Evolutionary conservation across 345 rosid genomes (phyloP).

Genomic region (Dovyalis caffra): DNA sequence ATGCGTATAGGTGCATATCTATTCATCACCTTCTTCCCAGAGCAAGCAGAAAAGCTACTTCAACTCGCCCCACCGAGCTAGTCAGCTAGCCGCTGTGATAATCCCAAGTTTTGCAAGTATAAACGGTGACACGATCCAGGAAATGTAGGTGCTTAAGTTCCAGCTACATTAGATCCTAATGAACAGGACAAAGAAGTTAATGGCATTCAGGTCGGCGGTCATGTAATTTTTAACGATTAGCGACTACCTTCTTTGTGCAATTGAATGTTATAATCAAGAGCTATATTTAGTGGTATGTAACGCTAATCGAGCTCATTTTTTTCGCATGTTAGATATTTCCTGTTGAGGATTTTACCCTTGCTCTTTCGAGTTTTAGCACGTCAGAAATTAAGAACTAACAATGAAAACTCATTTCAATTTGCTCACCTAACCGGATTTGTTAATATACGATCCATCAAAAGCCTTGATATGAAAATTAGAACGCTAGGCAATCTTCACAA

Average conservation of each 20-base stretch:
- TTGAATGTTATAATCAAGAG: neutral
- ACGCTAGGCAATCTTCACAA: neutral
- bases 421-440: neutral
- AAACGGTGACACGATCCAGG: neutral
- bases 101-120: conserved; percentile 18
- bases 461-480: neutral
- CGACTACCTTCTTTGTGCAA: neutral
- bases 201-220: neutral
- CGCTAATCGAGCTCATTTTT: too few relatives aligned
- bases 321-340: too few relatives aligned
- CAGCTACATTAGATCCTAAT: neutral
- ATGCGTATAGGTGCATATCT: conserved; percentile 71
- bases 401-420: neutral
- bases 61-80: conserved; percentile 52
- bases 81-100: neutral
- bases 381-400: neutral
- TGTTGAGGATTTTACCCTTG: too few relatives aligned
- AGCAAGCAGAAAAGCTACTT: conserved; percentile 79
- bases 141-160: neutral
- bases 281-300: too few relatives aligned
- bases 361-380: neutral
- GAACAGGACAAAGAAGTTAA: neutral
- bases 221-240: neutral
- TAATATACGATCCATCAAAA: neutral
- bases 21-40: conserved; percentile 82